These are phyloP conservation scores for Strobilomyces echinocephalus DNA, from an alignment of 768 basidiomycete genomes.

Conservation along the genomic window DNA sequence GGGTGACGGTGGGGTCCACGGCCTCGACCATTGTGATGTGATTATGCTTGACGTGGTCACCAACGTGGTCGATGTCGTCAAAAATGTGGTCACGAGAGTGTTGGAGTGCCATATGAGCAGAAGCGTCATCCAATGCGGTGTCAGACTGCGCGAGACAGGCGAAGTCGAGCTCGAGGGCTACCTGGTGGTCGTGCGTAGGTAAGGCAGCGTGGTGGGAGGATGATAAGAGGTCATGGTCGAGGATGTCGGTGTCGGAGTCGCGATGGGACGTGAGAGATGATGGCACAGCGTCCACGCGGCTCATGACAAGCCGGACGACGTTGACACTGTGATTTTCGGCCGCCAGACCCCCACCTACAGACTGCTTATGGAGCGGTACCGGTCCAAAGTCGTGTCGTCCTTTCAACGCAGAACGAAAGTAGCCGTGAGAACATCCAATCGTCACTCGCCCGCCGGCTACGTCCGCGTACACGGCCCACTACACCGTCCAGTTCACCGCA, in stretches of 20 bases:
- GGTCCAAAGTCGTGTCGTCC: conserved; percentile 17
- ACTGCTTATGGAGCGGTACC: conserved; percentile 19
- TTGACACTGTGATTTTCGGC: conserved; percentile 17
- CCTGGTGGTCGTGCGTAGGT: conserved; percentile 30
- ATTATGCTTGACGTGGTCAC: conserved; percentile 29
- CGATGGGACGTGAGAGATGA: conserved; percentile 27
- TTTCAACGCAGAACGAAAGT: conserved; percentile 21
- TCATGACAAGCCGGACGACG: conserved; percentile 35
- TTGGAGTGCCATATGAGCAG: conserved; percentile 25
- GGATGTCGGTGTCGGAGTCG: conserved; percentile 30
- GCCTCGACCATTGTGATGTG: conserved; percentile 33
- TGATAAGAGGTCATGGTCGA: conserved; percentile 31
- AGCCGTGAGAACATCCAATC: conserved; percentile 17
- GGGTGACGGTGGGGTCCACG: conserved; percentile 35
- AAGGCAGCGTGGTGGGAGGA: conserved; percentile 27
- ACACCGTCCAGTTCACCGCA: too few relatives aligned
- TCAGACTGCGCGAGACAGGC: conserved; percentile 25
- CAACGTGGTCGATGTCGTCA: conserved; percentile 33
- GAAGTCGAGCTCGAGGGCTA: conserved; percentile 27
- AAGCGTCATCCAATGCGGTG: conserved; percentile 24
- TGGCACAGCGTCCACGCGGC: conserved; percentile 37
- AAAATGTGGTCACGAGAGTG: conserved; percentile 32
- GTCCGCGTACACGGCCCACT: conserved; percentile 2
- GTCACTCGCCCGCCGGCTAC: conserved; percentile 7
- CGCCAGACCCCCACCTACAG: conserved; percentile 19